Percentiles rank a stretch among this genome's conserved stretches.
phyloP scores from a whole-genome alignment of 164 flowering plant genomes.

The Echeveria elegans region DNA sequence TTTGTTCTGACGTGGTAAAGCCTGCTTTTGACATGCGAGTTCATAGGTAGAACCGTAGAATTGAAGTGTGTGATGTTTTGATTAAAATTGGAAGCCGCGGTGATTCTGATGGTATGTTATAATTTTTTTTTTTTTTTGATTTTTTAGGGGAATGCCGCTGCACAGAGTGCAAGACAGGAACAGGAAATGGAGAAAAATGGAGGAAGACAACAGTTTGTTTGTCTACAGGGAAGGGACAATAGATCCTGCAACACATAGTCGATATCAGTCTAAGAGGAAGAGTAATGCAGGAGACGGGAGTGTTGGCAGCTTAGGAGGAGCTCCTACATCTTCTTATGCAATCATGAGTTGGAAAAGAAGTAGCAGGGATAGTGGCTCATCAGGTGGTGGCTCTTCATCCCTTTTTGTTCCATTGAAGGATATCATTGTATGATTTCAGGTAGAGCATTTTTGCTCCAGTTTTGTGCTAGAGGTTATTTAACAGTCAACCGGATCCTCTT shows the following conservation, averaged over 20 bases:
- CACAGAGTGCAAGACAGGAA: conserved; percentile 1
- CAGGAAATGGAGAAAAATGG: conserved; percentile 1
- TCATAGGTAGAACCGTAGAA: too few relatives aligned
- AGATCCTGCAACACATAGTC: background rate
- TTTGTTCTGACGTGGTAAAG: too few relatives aligned
- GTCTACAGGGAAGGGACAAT: background rate
- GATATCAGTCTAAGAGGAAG: background rate
- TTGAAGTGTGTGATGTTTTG: too few relatives aligned
- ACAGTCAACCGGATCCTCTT: too few relatives aligned
- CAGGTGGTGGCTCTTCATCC: conserved; percentile 2
- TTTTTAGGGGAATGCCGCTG: conserved; percentile 1
- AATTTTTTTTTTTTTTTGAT: too few relatives aligned
- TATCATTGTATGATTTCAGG: background rate
- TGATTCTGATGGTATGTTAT: too few relatives aligned
- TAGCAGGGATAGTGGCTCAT: background rate
- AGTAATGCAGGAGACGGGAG: background rate
- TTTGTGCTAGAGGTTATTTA: background rate
- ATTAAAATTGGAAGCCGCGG: too few relatives aligned
- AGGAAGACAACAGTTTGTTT: background rate
- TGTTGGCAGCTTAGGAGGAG: background rate
- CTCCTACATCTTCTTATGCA: background rate
- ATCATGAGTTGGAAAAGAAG: background rate
- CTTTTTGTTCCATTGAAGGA: background rate
- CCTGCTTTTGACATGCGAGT: too few relatives aligned
- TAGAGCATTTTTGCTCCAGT: background rate